A percentile compares a stretch with the other conserved stretches of the same genome.
These are phyloP conservation scores for Blastobotrys muscicola DNA, from an alignment of 805 yeast species.

Conservation along the genomic window DNA sequence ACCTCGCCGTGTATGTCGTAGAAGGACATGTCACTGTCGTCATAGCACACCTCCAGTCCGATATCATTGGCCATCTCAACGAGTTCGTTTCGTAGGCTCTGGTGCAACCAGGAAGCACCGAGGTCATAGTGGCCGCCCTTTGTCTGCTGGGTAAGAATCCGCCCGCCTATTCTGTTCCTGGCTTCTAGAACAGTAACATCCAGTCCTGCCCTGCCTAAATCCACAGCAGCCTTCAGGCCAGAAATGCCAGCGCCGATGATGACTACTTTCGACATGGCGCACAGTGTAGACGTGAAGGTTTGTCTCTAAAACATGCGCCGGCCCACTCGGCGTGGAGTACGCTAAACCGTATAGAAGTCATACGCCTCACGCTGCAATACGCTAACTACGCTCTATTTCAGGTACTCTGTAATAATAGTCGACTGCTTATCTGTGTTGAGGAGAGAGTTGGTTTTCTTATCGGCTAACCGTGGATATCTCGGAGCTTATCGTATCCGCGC, in stretches of 20 bases:
- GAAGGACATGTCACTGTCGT: slow-evolving; percentile 34
- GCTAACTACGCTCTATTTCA: too few relatives aligned
- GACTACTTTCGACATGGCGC: slow-evolving; percentile 19
- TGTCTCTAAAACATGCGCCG: too few relatives aligned
- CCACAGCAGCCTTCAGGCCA: slow-evolving; percentile 64
- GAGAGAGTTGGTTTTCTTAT: too few relatives aligned
- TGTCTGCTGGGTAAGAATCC: slow-evolving; percentile 38
- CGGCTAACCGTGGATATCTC: too few relatives aligned
- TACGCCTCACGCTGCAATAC: too few relatives aligned
- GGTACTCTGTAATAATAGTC: too few relatives aligned
- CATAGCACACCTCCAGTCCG: slow-evolving; percentile 32
- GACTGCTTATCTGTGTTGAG: too few relatives aligned
- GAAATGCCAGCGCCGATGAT: slow-evolving; percentile 75
- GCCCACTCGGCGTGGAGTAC: too few relatives aligned
- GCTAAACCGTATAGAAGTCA: too few relatives aligned
- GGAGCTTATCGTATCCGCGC: too few relatives aligned
- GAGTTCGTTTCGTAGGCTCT: slow-evolving; percentile 56
- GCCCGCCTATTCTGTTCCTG: slow-evolving; percentile 60
- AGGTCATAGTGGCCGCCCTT: slow-evolving; percentile 42
- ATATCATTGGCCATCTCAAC: slow-evolving; percentile 39
- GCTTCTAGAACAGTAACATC: slow-evolving; percentile 59
- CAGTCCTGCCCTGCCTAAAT: slow-evolving; percentile 35
- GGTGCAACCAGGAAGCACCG: slow-evolving; percentile 95
- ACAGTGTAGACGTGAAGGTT: too few relatives aligned
- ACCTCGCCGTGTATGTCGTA: slow-evolving; percentile 30